Base-by-base conservation (phyloP, 2,329 filamentous ascomycete genomes). In the Aspergillus japonicus region DNA sequence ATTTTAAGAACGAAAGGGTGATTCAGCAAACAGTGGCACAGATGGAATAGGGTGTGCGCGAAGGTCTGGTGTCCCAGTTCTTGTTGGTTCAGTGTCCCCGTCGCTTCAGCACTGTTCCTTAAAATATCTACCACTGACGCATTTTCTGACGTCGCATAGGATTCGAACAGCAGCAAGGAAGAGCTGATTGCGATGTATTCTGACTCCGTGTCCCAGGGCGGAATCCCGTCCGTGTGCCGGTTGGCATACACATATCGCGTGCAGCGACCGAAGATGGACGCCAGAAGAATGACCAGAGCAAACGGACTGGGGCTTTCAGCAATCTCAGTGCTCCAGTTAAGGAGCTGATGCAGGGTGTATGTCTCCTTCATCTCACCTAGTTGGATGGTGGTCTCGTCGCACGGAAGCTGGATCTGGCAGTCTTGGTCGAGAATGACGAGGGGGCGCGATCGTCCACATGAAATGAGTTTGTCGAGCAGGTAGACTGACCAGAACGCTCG, bases 121-220 rank as follows among this genome's bases (percentile, higher is more conserved):
- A 14, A 4, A 8, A 5, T 35, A 35, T 35, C 11, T 12, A 35
- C 14, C 33, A 35, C 33, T 35, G 33, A 35, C 8, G 14, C 33
- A 35, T 12, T 10, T 14, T 10, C 33, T 10, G 33, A 35, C 5
- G 11, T 35, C 33, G 33, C 33, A 35, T 35, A 35, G 33, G 33
- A 35, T 10, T 35, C 33, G 14, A 35, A 35, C 14, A 35, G 11
- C 33, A 14, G 33, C 33, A 35, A 35, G 8, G 33, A 35, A 2
- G 33, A 35, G 26, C 73, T 68, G 26, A 75, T 73, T 2, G 62
- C 62, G 1, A 73, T 64, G 53, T 72, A 76, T 24, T 75, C 68
- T 1, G 72, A 75, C 54, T 70, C 69, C 1, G 74, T 69, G 54
- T 75, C 72, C 75, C 75, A 77, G 10, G 74, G 74, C 6, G 70